Evolutionary conservation across 2,329 filamentous ascomycete genomes (phyloP).

Genomic region (Fusarium denticulatum): DNA sequence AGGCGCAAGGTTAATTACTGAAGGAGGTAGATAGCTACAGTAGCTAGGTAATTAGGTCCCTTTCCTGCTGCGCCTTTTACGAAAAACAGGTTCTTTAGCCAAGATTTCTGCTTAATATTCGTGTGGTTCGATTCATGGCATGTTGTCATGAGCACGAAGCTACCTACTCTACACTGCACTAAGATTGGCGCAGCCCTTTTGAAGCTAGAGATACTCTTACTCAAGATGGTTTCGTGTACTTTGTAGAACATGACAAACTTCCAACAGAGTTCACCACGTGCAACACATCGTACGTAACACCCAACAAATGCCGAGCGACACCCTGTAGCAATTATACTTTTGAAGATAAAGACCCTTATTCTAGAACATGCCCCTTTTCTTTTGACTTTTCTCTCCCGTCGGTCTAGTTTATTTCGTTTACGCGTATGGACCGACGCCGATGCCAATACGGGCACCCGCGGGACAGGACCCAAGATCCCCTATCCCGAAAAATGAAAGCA

Average conservation of each 20-base stretch:
- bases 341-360: not conserved
- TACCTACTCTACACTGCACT: not conserved
- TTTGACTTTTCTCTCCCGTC: not conserved
- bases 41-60: not conserved
- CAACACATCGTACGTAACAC: not conserved
- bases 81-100: not conserved
- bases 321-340: not conserved
- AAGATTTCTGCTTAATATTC: not conserved
- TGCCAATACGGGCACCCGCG: not conserved
- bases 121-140: constrained; percentile 14
- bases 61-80: not conserved
- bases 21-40: not conserved
- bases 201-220: not conserved
- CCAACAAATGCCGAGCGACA: not conserved
- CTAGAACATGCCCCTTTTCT: not conserved
- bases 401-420: not conserved
- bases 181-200: not conserved
- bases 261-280: not conserved
- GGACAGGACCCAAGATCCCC: not conserved
- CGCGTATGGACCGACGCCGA: not conserved
- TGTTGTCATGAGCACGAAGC: not conserved
- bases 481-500: not conserved
- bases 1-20: not conserved
- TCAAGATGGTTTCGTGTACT: not conserved
- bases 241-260: not conserved